Base-by-base conservation (phyloP, 1,284 basidiomycete species). In the Ganoderma meredithae region DNA sequence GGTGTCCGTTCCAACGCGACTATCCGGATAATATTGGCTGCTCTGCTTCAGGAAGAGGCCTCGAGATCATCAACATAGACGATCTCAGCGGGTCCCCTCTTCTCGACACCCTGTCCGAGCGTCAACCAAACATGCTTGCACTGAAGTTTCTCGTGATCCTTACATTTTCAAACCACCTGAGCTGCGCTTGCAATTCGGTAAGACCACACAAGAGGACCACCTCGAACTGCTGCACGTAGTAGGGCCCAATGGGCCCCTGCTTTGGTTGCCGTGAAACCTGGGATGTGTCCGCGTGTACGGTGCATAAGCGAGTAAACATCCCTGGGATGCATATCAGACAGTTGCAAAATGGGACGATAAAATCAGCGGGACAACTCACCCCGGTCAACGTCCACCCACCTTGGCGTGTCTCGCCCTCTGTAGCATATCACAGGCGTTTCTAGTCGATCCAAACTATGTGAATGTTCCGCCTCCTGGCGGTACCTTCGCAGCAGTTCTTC, bases 191-290 rank as follows among this genome's bases (percentile, higher is more conserved):
- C 6, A 85, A 59, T 67, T 85, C 84, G 0, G 84, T 83, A 40
- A 84, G 73, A 3, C 87, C 87, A 66, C 86, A 86, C 43, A 81
- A 76, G 59, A 88, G 76, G 27, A 88, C 78, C 62, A 88, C 77
- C n/a, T 84, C 80, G 71, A 81, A 87, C 13, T 79, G 72, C 47
- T 83, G 80, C 49, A 76, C 72, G 69, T 82, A 88, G 63, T 79
- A 84, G 5, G n/a, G 15, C 1, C 63, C 70, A 0, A 43, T 62
- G 0, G 70, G 17, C 1, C 76, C 78, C 0, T 44, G 53, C 25
- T 70, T 76, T 15, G 76, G 72, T 3, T n/a, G 3, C n/a, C 65
- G 60, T 4, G 8, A 0, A 9, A 84, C 76, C 22, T 75, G 68
- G 0, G 81, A 78, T 0, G 82, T 80, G 60, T 87, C 82, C 1